A percentile compares a stretch with the other conserved stretches of the same genome.
Evolutionary conservation across 75 land plant genomes (phyloP).

Genomic region (Isoetes taiwanensis): DNA sequence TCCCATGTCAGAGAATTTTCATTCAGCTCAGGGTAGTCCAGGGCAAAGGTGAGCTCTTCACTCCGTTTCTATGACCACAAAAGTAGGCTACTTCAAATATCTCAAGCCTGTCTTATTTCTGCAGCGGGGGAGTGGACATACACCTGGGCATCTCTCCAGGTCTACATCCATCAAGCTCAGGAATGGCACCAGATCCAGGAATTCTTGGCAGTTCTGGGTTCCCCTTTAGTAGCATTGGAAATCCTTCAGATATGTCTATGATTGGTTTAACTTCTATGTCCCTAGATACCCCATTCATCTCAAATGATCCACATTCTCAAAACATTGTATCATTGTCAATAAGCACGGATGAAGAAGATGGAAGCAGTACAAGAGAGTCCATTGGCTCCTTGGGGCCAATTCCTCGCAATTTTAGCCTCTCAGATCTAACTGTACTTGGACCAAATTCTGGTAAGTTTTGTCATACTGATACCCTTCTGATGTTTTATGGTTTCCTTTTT

Average conservation of each 20-base stretch:
- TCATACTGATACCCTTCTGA: background rate
- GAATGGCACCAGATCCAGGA: constrained; percentile 13
- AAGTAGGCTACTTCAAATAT: background rate
- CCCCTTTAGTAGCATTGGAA: constrained; percentile 48
- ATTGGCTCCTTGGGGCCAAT: constrained; percentile 52
- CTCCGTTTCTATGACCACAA: background rate
- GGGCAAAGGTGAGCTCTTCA: constrained; percentile 42
- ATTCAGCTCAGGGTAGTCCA: constrained; percentile 52
- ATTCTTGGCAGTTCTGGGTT: constrained; percentile 64
- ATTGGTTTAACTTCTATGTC: constrained; percentile 38
- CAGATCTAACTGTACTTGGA: constrained; percentile 78
- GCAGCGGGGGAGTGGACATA: constrained; percentile 16
- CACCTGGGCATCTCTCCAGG: constrained; percentile 11
- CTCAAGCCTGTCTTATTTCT: background rate
- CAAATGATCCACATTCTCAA: constrained; percentile 42
- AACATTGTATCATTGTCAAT: constrained; percentile 48
- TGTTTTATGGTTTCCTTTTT: background rate
- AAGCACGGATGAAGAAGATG: constrained; percentile 40
- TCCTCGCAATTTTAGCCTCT: constrained; percentile 83
- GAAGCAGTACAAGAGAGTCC: constrained; percentile 48
- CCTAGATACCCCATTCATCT: constrained; percentile 49
- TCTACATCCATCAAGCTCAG: constrained; percentile 9
- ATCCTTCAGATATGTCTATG: constrained; percentile 69
- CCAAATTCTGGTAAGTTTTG: background rate
- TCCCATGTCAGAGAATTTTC: constrained; percentile 49